A percentile compares a stretch with the other conserved stretches of the same genome.
These are phyloP conservation scores for Ogataea glucozyma DNA, from an alignment of 805 yeast species.

Conservation along the genomic window DNA sequence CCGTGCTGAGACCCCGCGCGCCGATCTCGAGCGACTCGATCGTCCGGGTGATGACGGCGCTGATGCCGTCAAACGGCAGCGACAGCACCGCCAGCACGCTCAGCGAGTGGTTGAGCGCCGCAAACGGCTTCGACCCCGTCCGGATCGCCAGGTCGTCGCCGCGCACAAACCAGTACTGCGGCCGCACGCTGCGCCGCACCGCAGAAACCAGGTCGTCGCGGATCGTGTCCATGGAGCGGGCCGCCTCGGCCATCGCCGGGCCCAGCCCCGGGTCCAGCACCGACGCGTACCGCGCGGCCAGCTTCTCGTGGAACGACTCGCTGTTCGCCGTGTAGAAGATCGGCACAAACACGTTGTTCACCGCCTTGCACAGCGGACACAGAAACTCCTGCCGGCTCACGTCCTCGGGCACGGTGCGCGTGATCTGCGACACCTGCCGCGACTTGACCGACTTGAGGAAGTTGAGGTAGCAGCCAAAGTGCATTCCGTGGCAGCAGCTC, in stretches of 20 bases:
- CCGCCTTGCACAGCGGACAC: slow-evolving; percentile 89
- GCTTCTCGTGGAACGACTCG: slow-evolving; percentile 22
- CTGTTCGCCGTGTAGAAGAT: slow-evolving; percentile 56
- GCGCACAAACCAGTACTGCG: slow-evolving; percentile 33
- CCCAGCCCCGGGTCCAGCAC: slow-evolving; percentile 18
- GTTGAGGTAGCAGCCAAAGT: slow-evolving; percentile 69
- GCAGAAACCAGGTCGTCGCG: slow-evolving; percentile 23
- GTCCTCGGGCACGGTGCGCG: slow-evolving; percentile 80
- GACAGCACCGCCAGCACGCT: slow-evolving; percentile 26
- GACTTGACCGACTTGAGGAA: slow-evolving; percentile 57
- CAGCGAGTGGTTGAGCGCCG: slow-evolving; percentile 29
- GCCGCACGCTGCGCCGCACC: slow-evolving; percentile 26
- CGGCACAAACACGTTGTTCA: slow-evolving; percentile 84
- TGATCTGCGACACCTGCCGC: slow-evolving; percentile 64
- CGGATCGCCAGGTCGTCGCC: slow-evolving; percentile 21
- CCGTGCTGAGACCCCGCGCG: slow-evolving; percentile 55
- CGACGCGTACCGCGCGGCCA: slow-evolving; percentile 12
- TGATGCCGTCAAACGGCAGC: slow-evolving; percentile 35
- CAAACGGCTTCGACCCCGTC: slow-evolving; percentile 23
- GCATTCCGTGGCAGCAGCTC: slow-evolving; percentile 96
- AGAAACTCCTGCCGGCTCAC: slow-evolving; percentile 68
- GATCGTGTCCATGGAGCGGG: slow-evolving; percentile 16
- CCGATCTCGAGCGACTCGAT: slow-evolving; percentile 67
- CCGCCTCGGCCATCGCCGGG: slow-evolving; percentile 7
- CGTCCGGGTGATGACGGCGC: slow-evolving; percentile 47